Percentiles rank a stretch among this genome's conserved stretches.
phyloP scores from a whole-genome alignment of 352 stramenopile genomes.

The Phytophthora sansomeana region DNA sequence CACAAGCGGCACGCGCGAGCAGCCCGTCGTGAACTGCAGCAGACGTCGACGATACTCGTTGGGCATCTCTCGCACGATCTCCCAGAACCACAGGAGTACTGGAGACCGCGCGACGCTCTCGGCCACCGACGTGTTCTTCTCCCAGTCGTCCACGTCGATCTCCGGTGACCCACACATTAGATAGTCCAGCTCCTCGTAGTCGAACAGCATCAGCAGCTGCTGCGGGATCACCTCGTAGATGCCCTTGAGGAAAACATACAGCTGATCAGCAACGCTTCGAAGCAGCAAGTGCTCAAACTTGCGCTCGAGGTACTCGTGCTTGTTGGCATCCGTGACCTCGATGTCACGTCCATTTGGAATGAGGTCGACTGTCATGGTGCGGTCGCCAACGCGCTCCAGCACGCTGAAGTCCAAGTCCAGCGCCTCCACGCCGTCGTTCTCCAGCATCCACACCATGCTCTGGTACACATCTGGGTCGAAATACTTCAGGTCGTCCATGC shows the following conservation, averaged over 20 bases:
- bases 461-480: constrained; percentile 68
- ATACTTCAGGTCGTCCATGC: constrained; percentile 94
- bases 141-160: constrained; percentile 96
- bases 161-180: constrained; percentile 94
- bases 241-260: constrained; percentile 93
- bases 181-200: constrained; percentile 97
- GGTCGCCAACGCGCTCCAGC: constrained; percentile 38
- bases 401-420: constrained; percentile 75
- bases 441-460: constrained; percentile 73
- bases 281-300: constrained; percentile 95
- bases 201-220: constrained; percentile 94
- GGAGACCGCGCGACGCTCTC: constrained; percentile 45
- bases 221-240: constrained; percentile 97
- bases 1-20: constrained; percentile 77
- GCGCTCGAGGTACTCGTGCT: constrained; percentile 93
- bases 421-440: constrained; percentile 62
- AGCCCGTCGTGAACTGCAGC: constrained; percentile 86
- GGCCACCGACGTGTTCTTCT: constrained; percentile 74
- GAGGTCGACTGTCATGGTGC: constrained; percentile 57
- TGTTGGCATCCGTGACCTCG: constrained; percentile 96
- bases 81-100: constrained; percentile 59
- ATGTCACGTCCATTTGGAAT: constrained; percentile 66
- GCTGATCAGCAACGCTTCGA: constrained; percentile 90
- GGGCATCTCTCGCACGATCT: constrained; percentile 91
- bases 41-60: constrained; percentile 76